phyloP scores from a whole-genome alignment of 345 rosid species.

The Trapa incisa region DNA sequence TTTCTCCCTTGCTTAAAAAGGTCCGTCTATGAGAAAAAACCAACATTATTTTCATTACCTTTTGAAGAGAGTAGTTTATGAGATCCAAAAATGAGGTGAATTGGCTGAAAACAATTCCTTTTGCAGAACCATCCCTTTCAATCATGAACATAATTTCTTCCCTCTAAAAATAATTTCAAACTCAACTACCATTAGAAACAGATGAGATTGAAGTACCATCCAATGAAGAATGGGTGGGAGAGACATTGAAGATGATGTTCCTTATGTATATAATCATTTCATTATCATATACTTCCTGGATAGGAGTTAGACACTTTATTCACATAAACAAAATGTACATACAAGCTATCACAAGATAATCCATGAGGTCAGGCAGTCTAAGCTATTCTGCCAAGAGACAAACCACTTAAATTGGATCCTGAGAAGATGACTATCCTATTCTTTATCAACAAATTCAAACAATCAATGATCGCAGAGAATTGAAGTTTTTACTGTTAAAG shows the following conservation, averaged over 20 bases:
- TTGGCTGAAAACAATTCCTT: constrained; percentile 97
- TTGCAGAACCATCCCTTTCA: constrained; percentile 96
- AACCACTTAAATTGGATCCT: no score
- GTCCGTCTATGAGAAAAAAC: neutral
- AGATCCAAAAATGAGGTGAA: constrained; percentile 92
- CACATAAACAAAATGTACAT: no score
- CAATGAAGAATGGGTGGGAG: neutral
- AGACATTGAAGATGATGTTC: neutral
- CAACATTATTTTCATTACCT: constrained; percentile 31
- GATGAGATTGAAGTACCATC: neutral
- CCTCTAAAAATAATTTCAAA: constrained; percentile 35
- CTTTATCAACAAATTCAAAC: no score
- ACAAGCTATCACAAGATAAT: no score
- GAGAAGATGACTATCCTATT: no score
- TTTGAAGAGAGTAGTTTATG: constrained; percentile 66
- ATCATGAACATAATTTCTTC: constrained; percentile 91
- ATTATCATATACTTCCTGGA: no score
- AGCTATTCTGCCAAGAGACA: no score
- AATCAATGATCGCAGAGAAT: no score
- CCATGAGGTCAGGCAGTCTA: no score
- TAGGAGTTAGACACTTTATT: no score
- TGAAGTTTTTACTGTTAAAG: no score
- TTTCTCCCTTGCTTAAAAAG: neutral
- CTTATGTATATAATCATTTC: neutral
- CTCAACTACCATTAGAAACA: constrained; percentile 4